A percentile compares a stretch with the other conserved stretches of the same genome.
Evolutionary conservation across 306 rosid genomes (phyloP).

Genomic region (Quercus aquifolioides): DNA sequence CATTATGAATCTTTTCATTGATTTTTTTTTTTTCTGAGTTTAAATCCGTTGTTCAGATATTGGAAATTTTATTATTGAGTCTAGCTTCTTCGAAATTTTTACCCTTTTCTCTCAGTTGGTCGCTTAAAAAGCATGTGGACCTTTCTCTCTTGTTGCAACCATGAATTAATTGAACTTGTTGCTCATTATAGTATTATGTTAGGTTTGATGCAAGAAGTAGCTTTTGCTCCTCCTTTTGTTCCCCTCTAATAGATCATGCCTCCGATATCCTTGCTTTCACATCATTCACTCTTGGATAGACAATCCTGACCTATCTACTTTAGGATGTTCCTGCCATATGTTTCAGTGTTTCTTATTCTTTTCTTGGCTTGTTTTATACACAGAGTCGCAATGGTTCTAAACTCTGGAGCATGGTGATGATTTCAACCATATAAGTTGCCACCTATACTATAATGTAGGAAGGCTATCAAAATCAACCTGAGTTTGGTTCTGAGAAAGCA

Average conservation of each 20-base stretch:
- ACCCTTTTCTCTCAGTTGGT: neutral
- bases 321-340: neutral
- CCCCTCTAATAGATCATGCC: neutral
- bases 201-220: neutral
- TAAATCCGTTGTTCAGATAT: no score
- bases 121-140: conserved; percentile 5
- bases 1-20: no score
- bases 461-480: neutral
- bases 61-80: no score
- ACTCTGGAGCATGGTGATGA: neutral
- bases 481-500: neutral
- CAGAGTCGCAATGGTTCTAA: neutral
- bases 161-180: neutral
- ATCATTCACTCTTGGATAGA: neutral
- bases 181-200: neutral
- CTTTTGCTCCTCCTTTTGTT: neutral
- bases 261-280: neutral
- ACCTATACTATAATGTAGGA: neutral
- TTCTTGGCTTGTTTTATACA: neutral
- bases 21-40: no score
- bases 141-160: neutral
- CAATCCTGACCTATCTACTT: neutral
- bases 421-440: neutral
- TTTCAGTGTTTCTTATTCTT: neutral
- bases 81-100: neutral